Evolutionary conservation across 2,329 filamentous ascomycete species (phyloP), one percentile per base, ranked within the genome.

Genomic region (Monilinia vaccinii-corymbosi): DNA sequence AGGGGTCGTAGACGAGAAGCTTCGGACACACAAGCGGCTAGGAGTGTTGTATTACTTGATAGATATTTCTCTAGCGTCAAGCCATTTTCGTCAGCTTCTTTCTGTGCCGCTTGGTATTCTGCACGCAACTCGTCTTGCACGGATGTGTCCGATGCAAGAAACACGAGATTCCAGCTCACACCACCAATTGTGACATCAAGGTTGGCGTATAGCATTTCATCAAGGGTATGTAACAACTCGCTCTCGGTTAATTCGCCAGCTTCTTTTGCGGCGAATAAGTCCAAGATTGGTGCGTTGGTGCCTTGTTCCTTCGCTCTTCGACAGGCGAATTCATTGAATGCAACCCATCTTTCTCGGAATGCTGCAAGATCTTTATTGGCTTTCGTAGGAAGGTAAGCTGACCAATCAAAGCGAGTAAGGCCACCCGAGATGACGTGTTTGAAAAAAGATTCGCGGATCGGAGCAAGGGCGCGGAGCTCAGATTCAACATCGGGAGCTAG

Each of bases 201-300:
- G 60, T 79, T 79, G 2, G 75, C 77, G 61, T 73, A 79, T 0
- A 79, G 71, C 47, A 72, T 71, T 64, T 79, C 77, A 61, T 79
- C 76, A 7, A 79, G 64, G 0, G 77, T 79, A 34, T 77, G 77
- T 0, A 74, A 66, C 1, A 75, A 56, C 46, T 75, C 60, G 7
- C 71, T 67, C 14, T 56, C 58, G 1, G 60, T 66, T 23, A 74
- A 66, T 6, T 56, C 36, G 0, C 71, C 70, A 5, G 23, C 3
- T 8, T 65, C 25, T 1, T 64, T 61, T 8, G 53, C 62, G 16
- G 56, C 31, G 42, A 65, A 70, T 58, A 72, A 65, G 13, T 60
- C 38, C 18, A 64, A 25, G 9, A 61, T 47, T 2, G 61, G 60
- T 8, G 44, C 38, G 11, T 45, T 46, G 11, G 31, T 23, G 3